Evolutionary conservation across 371 early-diverging fungal species (phyloP).

Genomic region (Mortierella sp.): DNA sequence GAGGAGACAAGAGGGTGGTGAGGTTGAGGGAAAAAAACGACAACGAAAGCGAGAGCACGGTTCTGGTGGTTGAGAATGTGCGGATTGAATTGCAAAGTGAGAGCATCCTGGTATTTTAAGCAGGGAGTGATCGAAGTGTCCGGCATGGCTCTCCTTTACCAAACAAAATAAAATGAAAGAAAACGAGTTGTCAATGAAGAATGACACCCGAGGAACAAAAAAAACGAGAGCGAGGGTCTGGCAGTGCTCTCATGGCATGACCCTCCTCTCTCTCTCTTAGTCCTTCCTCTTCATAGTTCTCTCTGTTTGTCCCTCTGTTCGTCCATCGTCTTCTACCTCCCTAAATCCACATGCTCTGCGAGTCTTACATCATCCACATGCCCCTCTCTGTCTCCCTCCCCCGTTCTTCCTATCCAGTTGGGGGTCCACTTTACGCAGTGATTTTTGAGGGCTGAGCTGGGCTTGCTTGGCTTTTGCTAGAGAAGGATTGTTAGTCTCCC

Average conservation of each 20-base stretch:
- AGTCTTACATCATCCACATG: constrained; percentile 6
- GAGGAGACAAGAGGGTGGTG: neutral
- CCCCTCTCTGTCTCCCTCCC: neutral
- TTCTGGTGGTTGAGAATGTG: neutral
- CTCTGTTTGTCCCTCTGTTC: neutral
- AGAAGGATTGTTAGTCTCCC: neutral
- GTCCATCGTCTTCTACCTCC: neutral
- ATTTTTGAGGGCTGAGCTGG: neutral
- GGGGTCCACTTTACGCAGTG: neutral
- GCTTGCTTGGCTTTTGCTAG: neutral
- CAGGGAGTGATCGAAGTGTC: constrained; percentile 4
- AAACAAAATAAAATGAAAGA: neutral
- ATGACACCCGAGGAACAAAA: neutral
- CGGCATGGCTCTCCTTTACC: neutral
- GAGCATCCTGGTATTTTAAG: neutral
- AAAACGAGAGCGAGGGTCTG: constrained; percentile 7
- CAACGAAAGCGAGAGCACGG: neutral
- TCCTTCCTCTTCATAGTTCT: neutral
- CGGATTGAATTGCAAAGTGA: neutral
- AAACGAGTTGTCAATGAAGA: neutral
- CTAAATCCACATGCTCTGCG: neutral
- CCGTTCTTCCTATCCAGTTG: neutral
- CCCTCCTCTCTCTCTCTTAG: neutral
- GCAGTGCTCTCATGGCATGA: neutral
- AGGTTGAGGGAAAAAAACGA: neutral